Conservation (phyloP, 768 basidiomycete species). For the Punctularia strigosozonata region DNA sequence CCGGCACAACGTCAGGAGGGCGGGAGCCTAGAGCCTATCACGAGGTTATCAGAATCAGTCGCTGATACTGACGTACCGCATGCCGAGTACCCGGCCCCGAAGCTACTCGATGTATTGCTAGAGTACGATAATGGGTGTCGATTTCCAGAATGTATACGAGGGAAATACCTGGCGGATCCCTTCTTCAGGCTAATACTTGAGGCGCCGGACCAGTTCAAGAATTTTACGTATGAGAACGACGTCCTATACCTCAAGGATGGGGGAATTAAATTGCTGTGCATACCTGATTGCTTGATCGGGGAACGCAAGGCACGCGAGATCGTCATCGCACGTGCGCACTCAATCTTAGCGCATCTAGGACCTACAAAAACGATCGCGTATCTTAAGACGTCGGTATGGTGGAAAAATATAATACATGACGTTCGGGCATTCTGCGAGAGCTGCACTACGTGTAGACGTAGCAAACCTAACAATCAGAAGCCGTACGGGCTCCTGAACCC, state of each 20-base stretch:
- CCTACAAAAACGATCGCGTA: constrained; percentile 20
- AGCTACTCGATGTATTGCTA: background rate
- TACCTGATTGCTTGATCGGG: constrained; percentile 15
- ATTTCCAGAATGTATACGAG: background rate
- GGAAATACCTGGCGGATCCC: background rate
- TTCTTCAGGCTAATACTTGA: too few species aligned
- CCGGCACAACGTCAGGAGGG: background rate
- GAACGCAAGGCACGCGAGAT: constrained; percentile 16
- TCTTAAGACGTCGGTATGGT: constrained; percentile 25
- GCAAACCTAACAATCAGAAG: constrained; percentile 10
- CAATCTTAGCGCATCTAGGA: constrained; percentile 26
- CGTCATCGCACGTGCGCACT: constrained; percentile 25
- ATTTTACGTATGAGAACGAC: constrained; percentile 15
- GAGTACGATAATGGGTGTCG: background rate
- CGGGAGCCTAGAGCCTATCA: background rate
- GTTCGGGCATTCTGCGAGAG: constrained; percentile 14
- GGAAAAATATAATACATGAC: constrained; percentile 22
- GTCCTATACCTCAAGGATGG: constrained; percentile 9
- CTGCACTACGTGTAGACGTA: constrained; percentile 11
- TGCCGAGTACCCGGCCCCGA: background rate
- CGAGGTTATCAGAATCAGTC: background rate
- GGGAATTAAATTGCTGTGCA: constrained; percentile 10
- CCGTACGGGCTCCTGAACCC: constrained; percentile 16
- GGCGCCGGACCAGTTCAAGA: constrained; percentile 13
- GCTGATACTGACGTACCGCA: background rate